These are phyloP conservation scores for Boletus rubropictus DNA, from an alignment of 768 basidiomycete genomes.

Conservation along the genomic window DNA sequence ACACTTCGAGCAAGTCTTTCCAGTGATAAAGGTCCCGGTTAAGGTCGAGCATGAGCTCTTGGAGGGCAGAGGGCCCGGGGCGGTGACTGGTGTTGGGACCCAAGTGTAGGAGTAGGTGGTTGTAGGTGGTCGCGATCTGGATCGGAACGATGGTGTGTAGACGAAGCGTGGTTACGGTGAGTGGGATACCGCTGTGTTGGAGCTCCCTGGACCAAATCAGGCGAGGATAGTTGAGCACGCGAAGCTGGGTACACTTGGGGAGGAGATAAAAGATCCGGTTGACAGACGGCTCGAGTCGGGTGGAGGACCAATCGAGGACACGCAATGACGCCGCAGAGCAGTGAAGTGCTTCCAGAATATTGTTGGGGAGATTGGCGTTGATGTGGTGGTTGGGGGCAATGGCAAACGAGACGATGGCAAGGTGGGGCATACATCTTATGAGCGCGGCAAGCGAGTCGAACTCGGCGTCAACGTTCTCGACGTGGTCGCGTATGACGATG, in stretches of 20 bases:
- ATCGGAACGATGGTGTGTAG: background rate
- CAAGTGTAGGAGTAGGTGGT: background rate
- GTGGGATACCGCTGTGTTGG: background rate
- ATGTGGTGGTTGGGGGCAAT: background rate
- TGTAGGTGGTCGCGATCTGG: background rate
- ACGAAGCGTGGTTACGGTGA: constrained; percentile 15
- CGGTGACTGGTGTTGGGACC: background rate
- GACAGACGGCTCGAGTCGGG: background rate
- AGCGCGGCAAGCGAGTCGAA: constrained; percentile 5
- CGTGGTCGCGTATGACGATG: constrained; percentile 19
- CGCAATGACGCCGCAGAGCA: constrained; percentile 13
- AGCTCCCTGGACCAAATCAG: constrained; percentile 9
- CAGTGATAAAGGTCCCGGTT: background rate
- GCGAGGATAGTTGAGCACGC: constrained; percentile 7
- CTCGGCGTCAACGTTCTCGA: background rate
- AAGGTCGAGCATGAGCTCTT: constrained; percentile 16
- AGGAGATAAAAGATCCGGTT: constrained; percentile 3
- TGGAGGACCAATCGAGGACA: constrained; percentile 17
- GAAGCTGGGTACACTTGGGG: constrained; percentile 12
- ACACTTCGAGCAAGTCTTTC: constrained; percentile 12
- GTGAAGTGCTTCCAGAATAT: constrained; percentile 15
- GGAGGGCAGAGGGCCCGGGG: constrained; percentile 5
- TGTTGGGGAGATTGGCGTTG: background rate
- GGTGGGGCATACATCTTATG: constrained; percentile 15
- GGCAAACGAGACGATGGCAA: constrained; percentile 20